phyloP scores from a whole-genome alignment of 768 basidiomycete genomes.

The Boletus edulis region DNA sequence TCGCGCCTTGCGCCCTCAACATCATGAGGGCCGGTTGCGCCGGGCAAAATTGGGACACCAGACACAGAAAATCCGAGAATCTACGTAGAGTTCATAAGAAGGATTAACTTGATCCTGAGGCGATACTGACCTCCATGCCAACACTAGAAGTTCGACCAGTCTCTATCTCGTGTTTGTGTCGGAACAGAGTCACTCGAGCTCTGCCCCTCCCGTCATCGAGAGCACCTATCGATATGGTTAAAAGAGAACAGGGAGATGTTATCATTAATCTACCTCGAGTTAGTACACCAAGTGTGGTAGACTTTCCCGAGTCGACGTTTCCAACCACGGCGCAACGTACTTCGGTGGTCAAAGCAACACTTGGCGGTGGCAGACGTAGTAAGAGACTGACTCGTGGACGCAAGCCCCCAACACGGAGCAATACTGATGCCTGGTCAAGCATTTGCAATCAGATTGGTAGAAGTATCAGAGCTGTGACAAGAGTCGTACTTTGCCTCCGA shows the following conservation, averaged over 20 bases:
- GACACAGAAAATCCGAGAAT: slow-evolving; percentile 84
- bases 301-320: slow-evolving; percentile 93
- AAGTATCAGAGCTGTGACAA: not conserved
- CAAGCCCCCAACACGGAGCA: slow-evolving; percentile 45
- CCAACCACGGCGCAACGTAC: slow-evolving; percentile 96
- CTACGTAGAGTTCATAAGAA: slow-evolving; percentile 35
- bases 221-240: slow-evolving; percentile 43
- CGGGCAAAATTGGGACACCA: slow-evolving; percentile 78
- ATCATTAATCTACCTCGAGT: slow-evolving; percentile 66
- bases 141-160: slow-evolving; percentile 93
- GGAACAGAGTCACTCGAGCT: slow-evolving; percentile 85
- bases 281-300: slow-evolving; percentile 89
- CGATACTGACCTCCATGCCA: slow-evolving; percentile 84
- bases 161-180: slow-evolving; percentile 98
- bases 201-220: slow-evolving; percentile 81
- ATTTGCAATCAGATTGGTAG: not conserved
- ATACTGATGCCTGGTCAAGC: slow-evolving; percentile 47
- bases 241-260: slow-evolving; percentile 16
- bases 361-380: slow-evolving; percentile 72
- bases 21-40: slow-evolving; percentile 52
- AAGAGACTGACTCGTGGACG: slow-evolving; percentile 61
- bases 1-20: slow-evolving; percentile 71
- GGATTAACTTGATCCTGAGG: not conserved
- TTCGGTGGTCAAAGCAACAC: slow-evolving; percentile 79
- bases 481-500: slow-evolving; percentile 71